Base-by-base conservation (phyloP, 352 stramenopile genomes). In the Thalassiosira mediterranea region DNA sequence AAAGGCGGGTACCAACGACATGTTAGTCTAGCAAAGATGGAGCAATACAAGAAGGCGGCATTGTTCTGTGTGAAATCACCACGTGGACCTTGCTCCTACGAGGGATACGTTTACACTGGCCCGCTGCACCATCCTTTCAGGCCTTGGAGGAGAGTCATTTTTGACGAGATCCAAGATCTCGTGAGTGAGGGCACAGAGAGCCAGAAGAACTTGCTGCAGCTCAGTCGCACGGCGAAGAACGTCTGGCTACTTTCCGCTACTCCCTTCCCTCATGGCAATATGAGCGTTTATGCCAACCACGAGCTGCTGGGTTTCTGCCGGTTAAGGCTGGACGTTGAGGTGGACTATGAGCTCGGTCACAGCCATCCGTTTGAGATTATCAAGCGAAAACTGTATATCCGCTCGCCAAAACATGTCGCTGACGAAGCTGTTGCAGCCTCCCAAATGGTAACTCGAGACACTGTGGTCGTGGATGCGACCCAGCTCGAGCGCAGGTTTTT, bases 201-300 rank as follows among this genome's bases (percentile, higher is more conserved):
- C 3, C 87, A 94, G 47, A 91, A 96, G 65, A 95, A 92, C 66
- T 93, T 96, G 47, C 85, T 96, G 48, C 92, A 96, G 65, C 88
- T 96, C 21, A 95, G 90, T 28, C 87, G 86, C 28, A 75, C 81
- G 13, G 91, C 89, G 44, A 73, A 91, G 63, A 92, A 96, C 73
- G 88, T 95, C 26, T 96, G 92, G 92, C 76, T 96, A 48, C 94
- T 96, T 60, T 95, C 88, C 3, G 92, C 92, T 8, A 96, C 92
- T 38, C 91, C 92, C 8, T 96, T 96, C 29, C 91, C 92, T 0
- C 88, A 91, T 17, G 93, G 93, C 17, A 85, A 83, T 1, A 90
- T 92, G 15, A 94, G 87, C 21, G 94, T 96, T 47, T 95, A 95
- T 51, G 92, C 92, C n/a, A 96, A 96, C 66, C 94, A 96, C 65